A percentile compares a stretch with the other conserved stretches of the same genome.
Conservation (phyloP, 768 basidiomycete species). For the Boletus edulis region DNA sequence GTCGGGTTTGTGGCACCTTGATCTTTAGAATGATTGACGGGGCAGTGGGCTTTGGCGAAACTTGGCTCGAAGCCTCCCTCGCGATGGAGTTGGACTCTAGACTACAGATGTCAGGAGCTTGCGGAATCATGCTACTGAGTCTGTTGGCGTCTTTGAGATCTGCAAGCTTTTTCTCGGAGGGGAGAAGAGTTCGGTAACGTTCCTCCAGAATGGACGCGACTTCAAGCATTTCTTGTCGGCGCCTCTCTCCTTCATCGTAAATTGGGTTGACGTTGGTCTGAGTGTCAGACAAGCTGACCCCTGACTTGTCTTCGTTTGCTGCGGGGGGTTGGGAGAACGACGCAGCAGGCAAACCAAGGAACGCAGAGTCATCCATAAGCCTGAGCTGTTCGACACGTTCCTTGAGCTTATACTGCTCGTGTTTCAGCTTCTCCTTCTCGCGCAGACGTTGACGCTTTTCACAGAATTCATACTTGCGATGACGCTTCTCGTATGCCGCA, state of each 20-base stretch:
- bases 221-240: slow-evolving; percentile 71
- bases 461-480: slow-evolving; percentile 82
- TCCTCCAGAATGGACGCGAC: slow-evolving; percentile 64
- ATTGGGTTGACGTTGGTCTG: slow-evolving; percentile 38
- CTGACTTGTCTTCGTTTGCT: slow-evolving; percentile 25
- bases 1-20: slow-evolving; percentile 30
- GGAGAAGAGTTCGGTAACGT: slow-evolving; percentile 72
- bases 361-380: slow-evolving; percentile 68
- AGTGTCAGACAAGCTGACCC: slow-evolving; percentile 29
- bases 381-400: slow-evolving; percentile 83
- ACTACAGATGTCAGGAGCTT: slow-evolving; percentile 14
- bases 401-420: slow-evolving; percentile 89
- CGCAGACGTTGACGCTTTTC: slow-evolving; percentile 83
- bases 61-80: slow-evolving; percentile 7
- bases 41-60: slow-evolving; percentile 15
- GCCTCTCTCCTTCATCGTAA: slow-evolving; percentile 66
- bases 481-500: slow-evolving; percentile 74
- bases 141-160: slow-evolving; percentile 29
- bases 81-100: slow-evolving; percentile 10
- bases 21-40: slow-evolving; percentile 35
- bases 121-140: slow-evolving; percentile 11
- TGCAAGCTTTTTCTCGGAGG: slow-evolving; percentile 53
- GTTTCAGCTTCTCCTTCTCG: slow-evolving; percentile 89
- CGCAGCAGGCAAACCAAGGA: slow-evolving; percentile 58
- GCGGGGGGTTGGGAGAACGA: slow-evolving; percentile 46